phyloP scores from a whole-genome alignment of 192 early-diverging fungal species.

The Coemansia sp. region DNA sequence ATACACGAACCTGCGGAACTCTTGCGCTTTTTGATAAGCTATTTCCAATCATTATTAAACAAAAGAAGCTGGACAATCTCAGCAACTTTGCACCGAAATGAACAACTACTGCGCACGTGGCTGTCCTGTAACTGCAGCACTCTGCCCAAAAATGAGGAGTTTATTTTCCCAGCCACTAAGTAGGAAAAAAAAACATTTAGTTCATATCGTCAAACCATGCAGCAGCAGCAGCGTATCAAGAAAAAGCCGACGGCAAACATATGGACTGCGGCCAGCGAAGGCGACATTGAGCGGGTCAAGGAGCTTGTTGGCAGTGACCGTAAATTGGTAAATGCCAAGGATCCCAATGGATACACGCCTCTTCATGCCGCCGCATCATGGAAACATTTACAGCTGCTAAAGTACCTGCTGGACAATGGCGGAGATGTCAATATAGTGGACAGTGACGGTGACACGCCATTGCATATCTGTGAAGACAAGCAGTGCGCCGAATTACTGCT shows the following conservation, averaged over 20 bases:
- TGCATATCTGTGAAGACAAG: slow-evolving; percentile 70
- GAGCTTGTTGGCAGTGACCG: slow-evolving; percentile 55
- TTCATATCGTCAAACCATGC: too few relatives aligned
- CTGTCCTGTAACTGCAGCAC: background rate
- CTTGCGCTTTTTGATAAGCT: background rate
- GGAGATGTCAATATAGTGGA: slow-evolving; percentile 73
- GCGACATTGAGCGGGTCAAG: slow-evolving; percentile 59
- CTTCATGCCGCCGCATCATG: slow-evolving; percentile 80
- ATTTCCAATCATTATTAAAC: background rate
- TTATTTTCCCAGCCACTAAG: too few relatives aligned
- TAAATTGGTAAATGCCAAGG: slow-evolving; percentile 61
- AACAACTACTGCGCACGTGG: background rate
- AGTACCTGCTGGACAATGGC: slow-evolving; percentile 61
- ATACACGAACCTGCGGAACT: background rate
- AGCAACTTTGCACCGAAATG: background rate
- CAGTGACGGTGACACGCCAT: slow-evolving; percentile 77
- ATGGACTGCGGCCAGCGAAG: slow-evolving; percentile 69
- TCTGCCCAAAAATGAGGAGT: background rate
- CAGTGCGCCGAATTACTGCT: slow-evolving; percentile 67
- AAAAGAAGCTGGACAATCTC: background rate
- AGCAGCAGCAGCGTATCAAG: too few relatives aligned
- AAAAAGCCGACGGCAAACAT: slow-evolving; percentile 51
- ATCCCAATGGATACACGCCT: slow-evolving; percentile 78
- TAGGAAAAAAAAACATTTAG: too few relatives aligned
- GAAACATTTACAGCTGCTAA: slow-evolving; percentile 62